Conservation (phyloP, 257 asterid species). For the Nicotiana otophora region DNA sequence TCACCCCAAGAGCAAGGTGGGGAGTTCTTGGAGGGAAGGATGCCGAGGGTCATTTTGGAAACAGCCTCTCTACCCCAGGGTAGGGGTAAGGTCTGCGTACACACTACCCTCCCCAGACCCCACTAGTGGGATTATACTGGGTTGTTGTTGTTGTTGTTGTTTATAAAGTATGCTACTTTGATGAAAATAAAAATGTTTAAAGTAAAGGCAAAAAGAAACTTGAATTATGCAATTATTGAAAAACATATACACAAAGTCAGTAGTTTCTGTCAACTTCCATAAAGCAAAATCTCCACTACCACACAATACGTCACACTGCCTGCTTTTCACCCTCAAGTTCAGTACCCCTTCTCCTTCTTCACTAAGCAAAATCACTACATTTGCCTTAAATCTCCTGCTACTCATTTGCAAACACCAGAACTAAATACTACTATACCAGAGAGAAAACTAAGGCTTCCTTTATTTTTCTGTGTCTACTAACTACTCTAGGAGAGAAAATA, state of each 20-base stretch:
- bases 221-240: background rate
- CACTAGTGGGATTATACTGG: too few species aligned
- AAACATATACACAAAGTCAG: conserved; percentile 7
- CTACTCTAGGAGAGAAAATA: background rate
- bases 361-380: conserved; percentile 35
- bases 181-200: background rate
- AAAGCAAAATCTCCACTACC: conserved; percentile 52
- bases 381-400: background rate
- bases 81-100: too few species aligned
- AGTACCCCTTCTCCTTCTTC: conserved; percentile 47
- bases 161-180: too few species aligned
- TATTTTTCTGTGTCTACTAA: background rate
- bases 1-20: too few species aligned
- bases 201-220: background rate
- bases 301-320: conserved; percentile 32
- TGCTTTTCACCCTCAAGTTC: conserved; percentile 36
- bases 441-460: background rate
- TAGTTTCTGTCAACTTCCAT: conserved; percentile 8
- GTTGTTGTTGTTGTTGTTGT: too few species aligned
- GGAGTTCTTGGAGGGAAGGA: too few species aligned
- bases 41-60: too few species aligned
- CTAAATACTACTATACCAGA: background rate
- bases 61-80: too few species aligned
- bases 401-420: background rate
- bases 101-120: too few species aligned